A percentile compares a stretch with the other conserved stretches of the same genome.
Conservation (phyloP, 1,284 basidiomycete species). For the Trametes hirsuta region DNA sequence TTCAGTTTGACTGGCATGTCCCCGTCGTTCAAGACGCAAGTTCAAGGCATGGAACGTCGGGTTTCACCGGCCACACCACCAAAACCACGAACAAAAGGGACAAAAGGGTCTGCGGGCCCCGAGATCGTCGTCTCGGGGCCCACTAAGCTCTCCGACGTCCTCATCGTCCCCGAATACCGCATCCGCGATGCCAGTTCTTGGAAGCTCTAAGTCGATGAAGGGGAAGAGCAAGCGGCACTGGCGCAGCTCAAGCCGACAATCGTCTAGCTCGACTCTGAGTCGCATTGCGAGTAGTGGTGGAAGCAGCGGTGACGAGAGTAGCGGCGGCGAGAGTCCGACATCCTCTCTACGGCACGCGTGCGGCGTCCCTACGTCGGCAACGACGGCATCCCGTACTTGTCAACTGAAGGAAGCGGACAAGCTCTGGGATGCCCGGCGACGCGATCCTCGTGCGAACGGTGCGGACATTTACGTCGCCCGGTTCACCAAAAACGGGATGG, state of each 20-base stretch:
- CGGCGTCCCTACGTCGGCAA: neutral
- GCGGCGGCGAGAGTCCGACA: conserved; percentile 13
- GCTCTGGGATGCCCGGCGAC: conserved; percentile 42
- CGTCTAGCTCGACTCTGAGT: neutral
- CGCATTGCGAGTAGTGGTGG: conserved; percentile 12
- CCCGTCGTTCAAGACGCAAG: conserved; percentile 57
- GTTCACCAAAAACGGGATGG: conserved; percentile 51
- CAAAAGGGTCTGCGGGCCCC: conserved; percentile 30
- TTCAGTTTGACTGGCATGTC: conserved; percentile 55
- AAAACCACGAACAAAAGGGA: conserved; percentile 35
- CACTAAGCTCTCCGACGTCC: conserved; percentile 6
- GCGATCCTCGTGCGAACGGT: conserved; percentile 51
- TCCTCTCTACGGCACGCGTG: neutral
- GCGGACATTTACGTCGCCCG: conserved; percentile 60
- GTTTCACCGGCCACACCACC: conserved; percentile 34
- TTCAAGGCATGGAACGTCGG: conserved; percentile 45
- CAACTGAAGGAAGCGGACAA: conserved; percentile 27
- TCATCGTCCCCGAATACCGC: conserved; percentile 1
- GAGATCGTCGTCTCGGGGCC: conserved; percentile 31
- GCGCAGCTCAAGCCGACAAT: conserved; percentile 13
- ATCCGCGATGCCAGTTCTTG: conserved; percentile 2
- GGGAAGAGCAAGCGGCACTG: conserved; percentile 18
- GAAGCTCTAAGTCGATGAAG: conserved; percentile 17
- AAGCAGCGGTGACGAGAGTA: conserved; percentile 20
- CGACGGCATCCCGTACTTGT: conserved; percentile 5